Percentiles rank a stretch among this genome's conserved stretches.
Conservation (phyloP, 352 stramenopile species). For the Elongisporangium anandrum region DNA sequence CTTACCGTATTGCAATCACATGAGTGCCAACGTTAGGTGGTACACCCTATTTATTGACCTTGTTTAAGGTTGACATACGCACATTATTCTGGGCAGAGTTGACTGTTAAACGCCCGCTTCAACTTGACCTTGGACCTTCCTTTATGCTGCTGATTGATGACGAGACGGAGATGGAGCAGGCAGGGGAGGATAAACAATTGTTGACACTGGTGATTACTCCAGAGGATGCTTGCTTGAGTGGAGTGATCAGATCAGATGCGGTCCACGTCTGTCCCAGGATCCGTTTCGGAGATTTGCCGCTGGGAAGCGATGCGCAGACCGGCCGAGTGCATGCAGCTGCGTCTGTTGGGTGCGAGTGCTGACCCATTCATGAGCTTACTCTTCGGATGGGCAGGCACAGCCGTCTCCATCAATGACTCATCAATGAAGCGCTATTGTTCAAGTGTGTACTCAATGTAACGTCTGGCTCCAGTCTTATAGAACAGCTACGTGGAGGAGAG, state of each 20-base stretch:
- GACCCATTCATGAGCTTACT: background rate
- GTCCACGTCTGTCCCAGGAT: background rate
- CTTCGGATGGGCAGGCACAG: background rate
- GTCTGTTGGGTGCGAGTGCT: background rate
- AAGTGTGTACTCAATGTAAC: too few relatives aligned
- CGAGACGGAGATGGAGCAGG: background rate
- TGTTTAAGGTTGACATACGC: background rate
- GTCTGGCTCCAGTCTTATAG: too few relatives aligned
- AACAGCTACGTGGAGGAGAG: too few relatives aligned
- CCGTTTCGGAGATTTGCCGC: background rate
- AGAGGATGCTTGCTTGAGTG: background rate
- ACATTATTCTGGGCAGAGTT: background rate
- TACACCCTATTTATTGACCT: background rate
- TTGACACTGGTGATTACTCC: background rate
- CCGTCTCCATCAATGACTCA: too few relatives aligned
- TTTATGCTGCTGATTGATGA: too few relatives aligned
- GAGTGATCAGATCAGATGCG: background rate
- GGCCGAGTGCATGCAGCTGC: background rate
- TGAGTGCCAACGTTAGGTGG: too few relatives aligned
- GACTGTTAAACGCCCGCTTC: background rate
- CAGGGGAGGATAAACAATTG: background rate
- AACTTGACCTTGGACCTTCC: background rate
- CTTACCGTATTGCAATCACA: too few relatives aligned
- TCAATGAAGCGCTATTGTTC: too few relatives aligned
- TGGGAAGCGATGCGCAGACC: background rate